Evolutionary conservation across 768 basidiomycete genomes (phyloP).

Genomic region (Collybiopsis confluens): DNA sequence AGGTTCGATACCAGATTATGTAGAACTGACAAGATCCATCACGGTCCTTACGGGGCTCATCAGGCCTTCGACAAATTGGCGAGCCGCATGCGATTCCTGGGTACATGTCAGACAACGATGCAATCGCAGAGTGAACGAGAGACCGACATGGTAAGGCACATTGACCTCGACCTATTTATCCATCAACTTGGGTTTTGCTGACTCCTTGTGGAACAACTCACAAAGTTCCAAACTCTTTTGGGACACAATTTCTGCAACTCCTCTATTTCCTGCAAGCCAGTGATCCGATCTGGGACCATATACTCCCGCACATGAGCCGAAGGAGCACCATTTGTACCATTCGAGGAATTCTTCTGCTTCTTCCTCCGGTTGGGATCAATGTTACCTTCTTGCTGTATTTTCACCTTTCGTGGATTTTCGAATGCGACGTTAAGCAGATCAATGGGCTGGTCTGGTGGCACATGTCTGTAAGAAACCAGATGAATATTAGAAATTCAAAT

Average conservation of each 20-base stretch:
- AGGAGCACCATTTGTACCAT: not conserved
- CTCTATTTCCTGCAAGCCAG: constrained; percentile 72
- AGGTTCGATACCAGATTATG: not conserved
- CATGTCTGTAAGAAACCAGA: constrained; percentile 42
- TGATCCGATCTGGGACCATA: constrained; percentile 84
- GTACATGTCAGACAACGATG: constrained; percentile 5
- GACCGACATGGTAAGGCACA: constrained; percentile 67
- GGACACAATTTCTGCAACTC: constrained; percentile 78
- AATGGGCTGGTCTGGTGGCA: constrained; percentile 76
- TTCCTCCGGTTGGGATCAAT: constrained; percentile 38
- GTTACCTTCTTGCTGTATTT: constrained; percentile 42
- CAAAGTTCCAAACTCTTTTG: constrained; percentile 85
- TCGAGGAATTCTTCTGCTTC: constrained; percentile 16
- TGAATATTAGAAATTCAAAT: not conserved
- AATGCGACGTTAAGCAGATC: constrained; percentile 93
- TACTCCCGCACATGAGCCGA: constrained; percentile 34
- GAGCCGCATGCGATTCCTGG: constrained; percentile 65
- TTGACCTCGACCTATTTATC: constrained; percentile 84
- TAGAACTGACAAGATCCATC: constrained; percentile 77
- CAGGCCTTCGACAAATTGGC: constrained; percentile 52
- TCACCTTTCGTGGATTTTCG: constrained; percentile 85
- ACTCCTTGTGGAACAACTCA: constrained; percentile 29
- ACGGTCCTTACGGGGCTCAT: constrained; percentile 82
- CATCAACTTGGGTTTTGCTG: too few relatives aligned
- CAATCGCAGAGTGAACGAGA: not conserved